Percentiles rank a stretch among this genome's conserved stretches.
Conservation (phyloP, 208 protist genomes). For the Endotrypanum monterogeii region DNA sequence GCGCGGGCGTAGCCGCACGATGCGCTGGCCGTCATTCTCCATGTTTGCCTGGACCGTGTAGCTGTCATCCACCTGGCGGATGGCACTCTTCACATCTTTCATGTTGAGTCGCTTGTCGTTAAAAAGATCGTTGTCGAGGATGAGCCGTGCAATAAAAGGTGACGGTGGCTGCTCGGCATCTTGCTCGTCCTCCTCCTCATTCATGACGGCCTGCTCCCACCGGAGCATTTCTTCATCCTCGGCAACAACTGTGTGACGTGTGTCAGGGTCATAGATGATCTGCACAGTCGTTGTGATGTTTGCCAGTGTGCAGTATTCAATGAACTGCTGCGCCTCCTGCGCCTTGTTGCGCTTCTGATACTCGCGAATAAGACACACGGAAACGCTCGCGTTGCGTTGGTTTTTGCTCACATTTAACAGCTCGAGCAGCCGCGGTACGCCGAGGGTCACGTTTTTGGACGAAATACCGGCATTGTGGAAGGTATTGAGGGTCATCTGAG, state of each 20-base stretch:
- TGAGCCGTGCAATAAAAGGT: constrained; percentile 97
- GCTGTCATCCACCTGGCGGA: constrained; percentile 82
- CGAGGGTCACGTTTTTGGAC: constrained; percentile 99
- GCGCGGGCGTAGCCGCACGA: constrained; percentile 91
- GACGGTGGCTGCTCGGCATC: constrained; percentile 40
- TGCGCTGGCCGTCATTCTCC: constrained; percentile 93
- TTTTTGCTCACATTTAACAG: constrained; percentile 98
- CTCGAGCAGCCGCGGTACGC: constrained; percentile 99
- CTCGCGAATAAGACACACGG: constrained; percentile 88
- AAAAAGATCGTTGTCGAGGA: constrained; percentile 92
- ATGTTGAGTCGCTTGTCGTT: constrained; percentile 94
- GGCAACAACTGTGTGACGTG: constrained; percentile 89
- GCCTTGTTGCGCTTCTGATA: constrained; percentile 69
- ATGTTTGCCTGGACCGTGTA: constrained; percentile 90
- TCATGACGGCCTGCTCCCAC: constrained; percentile 64
- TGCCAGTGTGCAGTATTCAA: constrained; percentile 96
- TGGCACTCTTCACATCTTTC: constrained; percentile 92
- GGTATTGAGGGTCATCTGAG: constrained; percentile 99
- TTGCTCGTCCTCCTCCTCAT: constrained; percentile 57
- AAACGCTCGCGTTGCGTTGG: constrained; percentile 96
- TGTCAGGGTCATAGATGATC: constrained; percentile 98
- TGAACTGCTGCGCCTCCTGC: constrained; percentile 87
- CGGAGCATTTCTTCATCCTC: constrained; percentile 92
- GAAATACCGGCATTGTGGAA: constrained; percentile 99
- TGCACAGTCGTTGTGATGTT: constrained; percentile 91